These are phyloP conservation scores for Scortechinia acanthostroma DNA, from an alignment of 2,329 filamentous ascomycete species.

Conservation along the genomic window DNA sequence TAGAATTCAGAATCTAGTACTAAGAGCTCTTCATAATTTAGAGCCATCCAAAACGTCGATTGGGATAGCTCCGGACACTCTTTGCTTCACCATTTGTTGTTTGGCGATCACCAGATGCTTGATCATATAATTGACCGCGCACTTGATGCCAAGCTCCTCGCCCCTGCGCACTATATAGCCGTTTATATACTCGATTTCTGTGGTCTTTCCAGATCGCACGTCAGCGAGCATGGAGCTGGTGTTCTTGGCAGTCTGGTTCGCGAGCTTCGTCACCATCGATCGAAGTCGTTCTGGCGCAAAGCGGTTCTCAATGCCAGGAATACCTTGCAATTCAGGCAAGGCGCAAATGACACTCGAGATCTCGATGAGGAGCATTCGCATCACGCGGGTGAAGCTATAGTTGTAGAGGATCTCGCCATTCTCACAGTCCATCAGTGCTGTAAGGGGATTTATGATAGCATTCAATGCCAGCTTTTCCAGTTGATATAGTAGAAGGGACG, in stretches of 20 bases:
- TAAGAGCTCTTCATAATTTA: too few relatives aligned
- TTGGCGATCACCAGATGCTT: not conserved
- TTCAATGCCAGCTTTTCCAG: conserved; percentile 61
- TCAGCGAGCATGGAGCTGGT: conserved; percentile 4
- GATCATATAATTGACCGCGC: not conserved
- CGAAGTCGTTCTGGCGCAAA: conserved; percentile 7
- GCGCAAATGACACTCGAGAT: conserved; percentile 51
- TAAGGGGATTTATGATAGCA: conserved; percentile 55
- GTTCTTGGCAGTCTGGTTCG: conserved; percentile 1
- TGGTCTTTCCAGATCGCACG: not conserved
- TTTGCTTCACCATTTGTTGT: not conserved
- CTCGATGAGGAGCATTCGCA: conserved; percentile 56
- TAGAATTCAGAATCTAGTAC: too few relatives aligned
- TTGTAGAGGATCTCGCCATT: conserved; percentile 57
- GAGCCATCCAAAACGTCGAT: not conserved
- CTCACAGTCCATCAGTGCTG: conserved; percentile 47
- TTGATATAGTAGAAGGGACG: conserved; percentile 21
- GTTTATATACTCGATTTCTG: conserved; percentile 6
- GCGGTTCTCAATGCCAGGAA: conserved; percentile 35
- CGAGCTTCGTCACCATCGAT: not conserved
- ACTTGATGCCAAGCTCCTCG: conserved; percentile 4
- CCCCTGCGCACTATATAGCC: conserved; percentile 4
- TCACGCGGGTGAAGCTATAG: conserved; percentile 42
- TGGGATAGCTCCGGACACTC: not conserved
- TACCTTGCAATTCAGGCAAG: conserved; percentile 50